Evolutionary conservation across 805 yeast species (phyloP).

Genomic region (Saturnispora galanensis): DNA sequence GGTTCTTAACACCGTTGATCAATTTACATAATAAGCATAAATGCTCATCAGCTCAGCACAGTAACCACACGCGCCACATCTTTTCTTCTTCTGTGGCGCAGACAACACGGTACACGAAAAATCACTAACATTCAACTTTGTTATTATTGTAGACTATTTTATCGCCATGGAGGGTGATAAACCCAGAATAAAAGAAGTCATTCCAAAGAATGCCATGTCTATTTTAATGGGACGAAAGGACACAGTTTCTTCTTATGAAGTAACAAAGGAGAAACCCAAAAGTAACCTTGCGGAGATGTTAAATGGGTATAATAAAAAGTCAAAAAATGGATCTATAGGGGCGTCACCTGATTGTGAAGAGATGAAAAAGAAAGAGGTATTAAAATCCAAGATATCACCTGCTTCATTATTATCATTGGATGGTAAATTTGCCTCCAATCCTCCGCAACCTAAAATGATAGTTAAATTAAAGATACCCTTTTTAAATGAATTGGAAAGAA

Average conservation of each 20-base stretch:
- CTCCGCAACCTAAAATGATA: slow-evolving; percentile 1
- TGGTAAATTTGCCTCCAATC: neutral
- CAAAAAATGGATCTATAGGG: neutral
- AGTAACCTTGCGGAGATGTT: neutral
- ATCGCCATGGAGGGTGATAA: neutral
- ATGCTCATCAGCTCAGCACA: neutral
- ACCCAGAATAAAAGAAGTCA: neutral
- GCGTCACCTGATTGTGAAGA: neutral
- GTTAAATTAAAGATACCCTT: neutral
- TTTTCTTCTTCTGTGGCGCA: neutral
- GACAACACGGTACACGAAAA: neutral
- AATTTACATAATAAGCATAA: neutral
- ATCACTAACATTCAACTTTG: no score
- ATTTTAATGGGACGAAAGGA: slow-evolving; percentile 4
- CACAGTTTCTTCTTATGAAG: neutral
- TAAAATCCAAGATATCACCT: neutral
- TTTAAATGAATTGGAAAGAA: neutral
- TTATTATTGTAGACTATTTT: no score
- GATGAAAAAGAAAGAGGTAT: neutral
- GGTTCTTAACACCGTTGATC: slow-evolving; percentile 7
- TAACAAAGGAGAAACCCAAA: neutral
- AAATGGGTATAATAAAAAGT: neutral
- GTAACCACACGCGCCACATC: neutral
- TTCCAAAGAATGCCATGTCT: slow-evolving; percentile 5
- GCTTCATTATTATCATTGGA: neutral